Evolutionary conservation across 2,329 filamentous ascomycete species (phyloP).

Genomic region (Apiospora saccharicola): DNA sequence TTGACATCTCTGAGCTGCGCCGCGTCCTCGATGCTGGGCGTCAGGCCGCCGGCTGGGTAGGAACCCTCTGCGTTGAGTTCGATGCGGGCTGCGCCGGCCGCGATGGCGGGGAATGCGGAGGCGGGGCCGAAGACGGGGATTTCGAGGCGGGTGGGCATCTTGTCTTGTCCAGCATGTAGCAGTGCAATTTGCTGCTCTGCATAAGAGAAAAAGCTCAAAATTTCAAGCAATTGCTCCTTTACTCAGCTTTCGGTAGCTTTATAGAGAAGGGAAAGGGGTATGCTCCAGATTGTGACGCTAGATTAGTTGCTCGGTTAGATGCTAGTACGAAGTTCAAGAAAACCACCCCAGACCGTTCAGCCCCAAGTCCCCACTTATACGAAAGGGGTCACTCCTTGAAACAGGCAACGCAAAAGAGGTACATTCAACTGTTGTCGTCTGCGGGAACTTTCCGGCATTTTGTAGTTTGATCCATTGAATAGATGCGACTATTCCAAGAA

Average conservation of each 20-base stretch:
- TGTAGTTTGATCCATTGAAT: no score
- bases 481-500: no score
- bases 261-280: not conserved
- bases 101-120: constrained; percentile 49
- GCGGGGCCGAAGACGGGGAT: constrained; percentile 60
- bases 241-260: not conserved
- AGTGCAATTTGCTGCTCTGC: not conserved
- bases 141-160: constrained; percentile 49
- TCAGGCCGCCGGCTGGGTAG: constrained; percentile 59
- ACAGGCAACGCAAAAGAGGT: no score
- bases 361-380: not conserved
- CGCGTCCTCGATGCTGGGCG: constrained; percentile 54
- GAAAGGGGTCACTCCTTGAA: not conserved
- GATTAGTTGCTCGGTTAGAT: not conserved
- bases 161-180: not conserved
- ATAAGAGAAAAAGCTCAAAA: not conserved
- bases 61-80: constrained; percentile 62
- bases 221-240: not conserved
- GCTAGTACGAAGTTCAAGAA: not conserved
- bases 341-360: not conserved
- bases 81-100: constrained; percentile 56
- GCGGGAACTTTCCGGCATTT: no score
- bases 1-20: constrained; percentile 35
- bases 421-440: no score
- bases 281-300: not conserved